Percentiles rank a stretch among this genome's conserved stretches.
phyloP scores from a whole-genome alignment of 257 asterid species.

The Coffea canephora region DNA sequence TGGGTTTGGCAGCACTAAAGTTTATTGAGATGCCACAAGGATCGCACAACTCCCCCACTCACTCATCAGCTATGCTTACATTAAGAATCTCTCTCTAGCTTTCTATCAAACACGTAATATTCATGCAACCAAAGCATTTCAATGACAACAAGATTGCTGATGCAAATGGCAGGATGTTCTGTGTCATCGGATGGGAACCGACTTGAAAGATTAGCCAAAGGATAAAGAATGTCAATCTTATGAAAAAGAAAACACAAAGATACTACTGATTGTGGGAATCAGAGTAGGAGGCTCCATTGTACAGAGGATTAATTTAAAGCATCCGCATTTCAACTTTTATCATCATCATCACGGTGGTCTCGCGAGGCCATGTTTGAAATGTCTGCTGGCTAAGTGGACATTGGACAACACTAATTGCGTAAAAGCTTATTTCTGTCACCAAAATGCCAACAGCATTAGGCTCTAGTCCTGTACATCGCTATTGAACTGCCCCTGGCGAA shows the following conservation, averaged over 20 bases:
- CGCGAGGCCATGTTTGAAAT: background rate
- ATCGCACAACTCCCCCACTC: slow-evolving; percentile 34
- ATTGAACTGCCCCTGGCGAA: background rate
- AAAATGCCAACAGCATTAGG: slow-evolving; percentile 18
- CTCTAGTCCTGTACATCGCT: slow-evolving; percentile 9
- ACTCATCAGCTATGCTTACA: slow-evolving; percentile 8
- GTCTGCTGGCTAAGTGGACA: slow-evolving; percentile 27
- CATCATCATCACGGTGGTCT: slow-evolving; percentile 4
- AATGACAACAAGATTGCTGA: background rate
- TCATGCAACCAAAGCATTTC: background rate
- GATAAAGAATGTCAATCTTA: background rate
- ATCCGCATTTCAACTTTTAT: background rate
- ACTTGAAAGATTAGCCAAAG: background rate
- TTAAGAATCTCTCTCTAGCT: background rate
- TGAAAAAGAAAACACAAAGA: background rate
- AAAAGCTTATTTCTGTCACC: slow-evolving; percentile 13
- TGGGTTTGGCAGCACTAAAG: slow-evolving; percentile 2
- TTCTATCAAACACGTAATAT: background rate
- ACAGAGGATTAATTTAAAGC: background rate
- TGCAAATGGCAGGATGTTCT: background rate
- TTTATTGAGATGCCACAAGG: slow-evolving; percentile 32
- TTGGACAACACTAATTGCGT: background rate
- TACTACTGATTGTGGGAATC: slow-evolving; percentile 9
- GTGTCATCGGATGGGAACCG: background rate
- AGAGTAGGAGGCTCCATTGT: slow-evolving; percentile 17